These are phyloP conservation scores for Corymbia calophylla DNA, from an alignment of 441 rosid species.

Conservation along the genomic window DNA sequence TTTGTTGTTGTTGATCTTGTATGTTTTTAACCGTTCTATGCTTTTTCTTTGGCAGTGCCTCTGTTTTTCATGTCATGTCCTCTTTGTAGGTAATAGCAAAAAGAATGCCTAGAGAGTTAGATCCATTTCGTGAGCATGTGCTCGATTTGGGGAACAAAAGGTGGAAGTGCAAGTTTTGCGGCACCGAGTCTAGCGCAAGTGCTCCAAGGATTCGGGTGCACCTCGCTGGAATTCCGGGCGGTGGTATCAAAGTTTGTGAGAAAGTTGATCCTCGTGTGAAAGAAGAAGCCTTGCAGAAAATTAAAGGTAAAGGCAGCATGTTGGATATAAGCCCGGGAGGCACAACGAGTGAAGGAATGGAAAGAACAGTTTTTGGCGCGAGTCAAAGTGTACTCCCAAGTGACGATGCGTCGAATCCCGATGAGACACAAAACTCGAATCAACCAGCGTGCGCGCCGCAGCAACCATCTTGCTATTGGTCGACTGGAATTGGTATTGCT, in stretches of 20 bases:
- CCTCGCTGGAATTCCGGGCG: fast-evolving
- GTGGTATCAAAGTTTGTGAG: neutral
- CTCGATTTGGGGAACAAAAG: fast-evolving
- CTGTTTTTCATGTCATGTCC: neutral
- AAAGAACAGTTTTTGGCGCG: no score
- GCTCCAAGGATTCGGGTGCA: neutral
- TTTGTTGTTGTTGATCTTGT: neutral
- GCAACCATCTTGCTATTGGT: fast-evolving
- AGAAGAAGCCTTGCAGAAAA: no score
- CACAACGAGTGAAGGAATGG: no score
- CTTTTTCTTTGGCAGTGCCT: neutral
- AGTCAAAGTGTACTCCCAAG: no score
- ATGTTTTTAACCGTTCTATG: fast-evolving
- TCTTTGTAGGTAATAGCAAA: neutral
- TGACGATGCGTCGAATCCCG: no score
- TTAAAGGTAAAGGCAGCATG: no score
- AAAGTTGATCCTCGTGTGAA: neutral
- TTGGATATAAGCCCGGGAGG: no score
- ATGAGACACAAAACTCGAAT: no score
- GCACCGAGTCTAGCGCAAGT: neutral
- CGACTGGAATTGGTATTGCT: fast-evolving
- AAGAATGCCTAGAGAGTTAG: fast-evolving
- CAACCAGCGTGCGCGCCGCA: no score
- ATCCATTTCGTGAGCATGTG: neutral
- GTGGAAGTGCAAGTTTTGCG: neutral